These are phyloP conservation scores for Saturnispora diversa DNA, from an alignment of 805 yeast genomes.

Conservation along the genomic window DNA sequence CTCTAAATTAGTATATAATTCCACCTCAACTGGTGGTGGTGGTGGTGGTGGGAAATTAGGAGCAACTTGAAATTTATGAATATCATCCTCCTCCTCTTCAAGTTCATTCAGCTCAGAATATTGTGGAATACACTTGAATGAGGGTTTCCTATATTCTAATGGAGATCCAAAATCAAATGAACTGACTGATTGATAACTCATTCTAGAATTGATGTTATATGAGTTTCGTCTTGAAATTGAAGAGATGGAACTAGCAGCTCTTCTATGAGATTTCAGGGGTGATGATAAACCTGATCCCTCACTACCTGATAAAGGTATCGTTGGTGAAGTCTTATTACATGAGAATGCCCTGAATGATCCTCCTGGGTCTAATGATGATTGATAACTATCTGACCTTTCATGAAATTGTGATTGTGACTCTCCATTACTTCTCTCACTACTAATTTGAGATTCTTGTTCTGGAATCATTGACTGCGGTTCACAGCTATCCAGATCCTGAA, in stretches of 20 bases:
- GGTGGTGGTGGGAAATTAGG: constrained; percentile 5
- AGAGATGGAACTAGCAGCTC: constrained; percentile 2
- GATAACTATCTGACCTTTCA: too few relatives aligned
- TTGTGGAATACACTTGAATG: background rate
- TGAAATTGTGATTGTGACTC: too few relatives aligned
- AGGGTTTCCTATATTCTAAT: background rate
- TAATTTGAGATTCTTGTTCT: too few relatives aligned
- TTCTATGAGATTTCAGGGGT: background rate
- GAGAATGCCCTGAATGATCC: constrained; percentile 4
- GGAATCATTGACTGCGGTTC: too few relatives aligned
- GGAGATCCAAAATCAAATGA: background rate
- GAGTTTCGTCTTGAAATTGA: background rate
- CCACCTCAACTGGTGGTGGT: background rate
- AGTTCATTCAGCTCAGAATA: background rate
- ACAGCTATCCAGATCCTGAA: too few relatives aligned
- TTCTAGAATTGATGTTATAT: background rate
- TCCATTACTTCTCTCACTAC: too few relatives aligned
- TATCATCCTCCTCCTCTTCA: background rate
- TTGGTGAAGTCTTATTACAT: constrained; percentile 6
- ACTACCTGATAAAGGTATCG: background rate
- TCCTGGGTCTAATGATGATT: background rate
- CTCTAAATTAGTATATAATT: background rate
- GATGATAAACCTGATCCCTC: background rate
- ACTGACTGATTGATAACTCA: constrained; percentile 6
- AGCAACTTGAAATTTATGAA: background rate